Conservation (phyloP, 83 land plant genomes). For the Diphasiastrum complanatum region DNA sequence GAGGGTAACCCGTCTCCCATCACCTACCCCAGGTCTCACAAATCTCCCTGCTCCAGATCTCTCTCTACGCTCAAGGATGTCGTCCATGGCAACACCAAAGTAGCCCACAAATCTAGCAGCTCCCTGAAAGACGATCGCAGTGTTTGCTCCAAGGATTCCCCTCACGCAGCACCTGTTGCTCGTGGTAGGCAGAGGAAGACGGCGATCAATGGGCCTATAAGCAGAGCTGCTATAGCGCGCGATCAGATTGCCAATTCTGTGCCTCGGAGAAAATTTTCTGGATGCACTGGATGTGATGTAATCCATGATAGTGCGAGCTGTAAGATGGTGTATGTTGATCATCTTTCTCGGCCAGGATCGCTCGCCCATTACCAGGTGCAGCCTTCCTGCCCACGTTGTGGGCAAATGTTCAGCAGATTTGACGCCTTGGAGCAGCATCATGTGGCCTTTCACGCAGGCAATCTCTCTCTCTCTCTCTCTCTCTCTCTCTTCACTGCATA, state of each 20-base stretch:
- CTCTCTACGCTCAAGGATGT: conserved; percentile 7
- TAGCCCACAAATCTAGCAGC: conserved; percentile 9
- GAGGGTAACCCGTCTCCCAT: neutral
- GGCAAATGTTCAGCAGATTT: conserved; percentile 4
- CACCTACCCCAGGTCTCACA: neutral
- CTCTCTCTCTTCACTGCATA: neutral
- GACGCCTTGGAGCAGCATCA: conserved; percentile 15
- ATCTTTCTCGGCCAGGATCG: neutral
- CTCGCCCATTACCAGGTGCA: neutral
- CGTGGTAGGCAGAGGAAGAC: neutral
- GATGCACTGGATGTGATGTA: conserved; percentile 7
- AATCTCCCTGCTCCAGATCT: conserved; percentile 6
- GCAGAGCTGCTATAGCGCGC: neutral
- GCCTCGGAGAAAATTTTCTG: neutral
- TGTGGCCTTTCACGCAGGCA: conserved; percentile 3
- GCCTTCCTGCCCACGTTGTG: conserved; percentile 9
- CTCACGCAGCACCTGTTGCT: neutral
- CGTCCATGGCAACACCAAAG: conserved; percentile 11
- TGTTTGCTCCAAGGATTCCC: neutral
- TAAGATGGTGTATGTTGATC: too few species aligned
- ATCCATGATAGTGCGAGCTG: conserved; percentile 2
- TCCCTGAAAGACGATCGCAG: neutral
- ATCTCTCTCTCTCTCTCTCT: neutral
- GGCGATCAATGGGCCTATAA: neutral
- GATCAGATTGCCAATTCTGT: neutral